phyloP scores from a whole-genome alignment of 129 eudicot species.

The Flaveria bidentis region DNA sequence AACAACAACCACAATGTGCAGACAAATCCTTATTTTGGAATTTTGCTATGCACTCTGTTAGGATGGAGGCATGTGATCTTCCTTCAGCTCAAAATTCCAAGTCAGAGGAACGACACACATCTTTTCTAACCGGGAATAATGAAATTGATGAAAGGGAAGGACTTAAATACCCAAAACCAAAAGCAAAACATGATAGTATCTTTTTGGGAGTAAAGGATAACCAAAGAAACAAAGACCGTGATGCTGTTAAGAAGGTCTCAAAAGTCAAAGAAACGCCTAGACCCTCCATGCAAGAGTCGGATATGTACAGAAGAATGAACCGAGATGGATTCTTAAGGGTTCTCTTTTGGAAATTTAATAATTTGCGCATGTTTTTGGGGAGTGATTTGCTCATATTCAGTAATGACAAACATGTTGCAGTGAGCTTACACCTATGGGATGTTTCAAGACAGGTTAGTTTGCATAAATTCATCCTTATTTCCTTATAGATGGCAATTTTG shows the following conservation, averaged over 20 bases:
- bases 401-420: conserved; percentile 90
- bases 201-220: conserved; percentile 66
- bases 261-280: conserved; percentile 79
- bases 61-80: conserved; percentile 99
- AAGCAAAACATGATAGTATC: conserved; percentile 42
- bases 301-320: conserved; percentile 69
- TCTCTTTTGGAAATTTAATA: conserved; percentile 91
- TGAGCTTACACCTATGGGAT: conserved; percentile 99
- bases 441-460: conserved; percentile 77
- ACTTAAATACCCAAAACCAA: conserved; percentile 36
- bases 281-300: conserved; percentile 82
- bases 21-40: conserved; percentile 82
- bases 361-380: conserved; percentile 92
- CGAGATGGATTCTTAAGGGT: conserved; percentile 80
- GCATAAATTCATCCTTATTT: not conserved
- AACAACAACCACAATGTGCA: conserved; percentile 73
- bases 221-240: conserved; percentile 56
- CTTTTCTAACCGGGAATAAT: conserved; percentile 48
- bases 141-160: conserved; percentile 41
- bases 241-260: conserved; percentile 65
- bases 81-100: conserved; percentile 66
- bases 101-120: conserved; percentile 50
- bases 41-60: conserved; percentile 98
- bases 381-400: conserved; percentile 94
- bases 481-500: not conserved